Conservation (phyloP, 306 rosid genomes). For the Gillenia trifoliata region DNA sequence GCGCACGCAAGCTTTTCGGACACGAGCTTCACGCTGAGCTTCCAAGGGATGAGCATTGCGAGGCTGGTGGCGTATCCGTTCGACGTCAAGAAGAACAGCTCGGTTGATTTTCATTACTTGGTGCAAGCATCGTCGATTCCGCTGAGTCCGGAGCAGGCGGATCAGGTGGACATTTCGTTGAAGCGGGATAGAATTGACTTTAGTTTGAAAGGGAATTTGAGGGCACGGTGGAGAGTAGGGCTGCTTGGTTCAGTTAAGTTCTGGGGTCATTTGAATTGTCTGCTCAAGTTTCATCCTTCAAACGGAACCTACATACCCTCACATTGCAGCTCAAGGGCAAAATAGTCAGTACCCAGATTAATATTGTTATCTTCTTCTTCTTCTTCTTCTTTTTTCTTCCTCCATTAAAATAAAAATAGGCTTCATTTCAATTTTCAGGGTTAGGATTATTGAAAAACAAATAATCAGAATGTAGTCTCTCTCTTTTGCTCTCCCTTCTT, state of each 20-base stretch:
- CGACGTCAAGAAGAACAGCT: constrained; percentile 46
- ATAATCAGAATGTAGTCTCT: not conserved
- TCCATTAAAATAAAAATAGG: not conserved
- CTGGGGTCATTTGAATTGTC: constrained; percentile 51
- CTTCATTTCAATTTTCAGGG: not conserved
- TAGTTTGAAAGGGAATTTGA: constrained; percentile 44
- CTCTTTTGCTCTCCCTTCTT: not conserved
- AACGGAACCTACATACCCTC: constrained; percentile 51
- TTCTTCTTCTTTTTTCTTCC: not conserved
- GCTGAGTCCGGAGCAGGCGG: constrained; percentile 43
- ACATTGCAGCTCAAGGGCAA: constrained; percentile 56
- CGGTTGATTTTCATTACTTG: constrained; percentile 30
- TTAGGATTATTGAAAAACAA: not conserved
- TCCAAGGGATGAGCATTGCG: constrained; percentile 44
- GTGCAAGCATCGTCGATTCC: constrained; percentile 50
- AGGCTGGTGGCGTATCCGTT: constrained; percentile 33
- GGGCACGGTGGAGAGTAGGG: constrained; percentile 65
- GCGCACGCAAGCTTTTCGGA: constrained; percentile 74
- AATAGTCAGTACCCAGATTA: constrained; percentile 18
- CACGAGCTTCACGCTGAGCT: constrained; percentile 40
- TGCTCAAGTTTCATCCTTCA: constrained; percentile 48
- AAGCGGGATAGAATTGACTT: constrained; percentile 42
- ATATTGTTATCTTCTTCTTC: not conserved
- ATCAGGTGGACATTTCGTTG: constrained; percentile 37
- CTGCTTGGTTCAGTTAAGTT: constrained; percentile 54